Conservation (phyloP, 2,329 filamentous ascomycete species). For the Torrubiellomyces zombiae region DNA sequence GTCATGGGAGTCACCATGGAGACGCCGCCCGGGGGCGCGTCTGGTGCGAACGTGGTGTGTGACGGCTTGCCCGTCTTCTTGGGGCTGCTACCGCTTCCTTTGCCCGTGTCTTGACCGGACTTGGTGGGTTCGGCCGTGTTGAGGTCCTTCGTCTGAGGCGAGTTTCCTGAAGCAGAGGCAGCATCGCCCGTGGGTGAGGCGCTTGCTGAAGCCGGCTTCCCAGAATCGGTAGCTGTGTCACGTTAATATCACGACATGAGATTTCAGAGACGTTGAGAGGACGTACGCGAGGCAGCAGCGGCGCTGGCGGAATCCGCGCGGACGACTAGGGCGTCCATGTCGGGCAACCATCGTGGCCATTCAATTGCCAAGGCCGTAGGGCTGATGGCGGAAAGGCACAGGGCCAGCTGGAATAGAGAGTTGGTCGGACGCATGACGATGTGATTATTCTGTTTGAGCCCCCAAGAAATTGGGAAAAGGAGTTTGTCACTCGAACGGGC, state of each 20-base stretch:
- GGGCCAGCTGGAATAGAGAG: slow-evolving; percentile 28
- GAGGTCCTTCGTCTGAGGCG: slow-evolving; percentile 16
- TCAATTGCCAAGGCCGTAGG: slow-evolving; percentile 33
- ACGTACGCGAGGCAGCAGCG: slow-evolving; percentile 5
- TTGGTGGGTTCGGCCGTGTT: slow-evolving; percentile 20
- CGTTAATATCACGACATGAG: background rate
- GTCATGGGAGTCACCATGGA: slow-evolving; percentile 34
- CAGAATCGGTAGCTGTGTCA: too few relatives aligned
- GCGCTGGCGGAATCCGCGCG: slow-evolving; percentile 21
- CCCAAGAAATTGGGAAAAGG: too few relatives aligned
- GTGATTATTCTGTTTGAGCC: too few relatives aligned
- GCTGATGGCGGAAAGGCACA: slow-evolving; percentile 33
- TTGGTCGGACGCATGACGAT: slow-evolving; percentile 29
- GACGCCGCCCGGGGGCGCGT: slow-evolving; percentile 32
- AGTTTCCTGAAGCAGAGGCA: slow-evolving; percentile 5
- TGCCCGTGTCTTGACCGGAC: slow-evolving; percentile 5
- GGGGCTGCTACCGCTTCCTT: too few relatives aligned
- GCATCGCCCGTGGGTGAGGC: background rate
- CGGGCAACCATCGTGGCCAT: slow-evolving; percentile 40
- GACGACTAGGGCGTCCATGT: slow-evolving; percentile 34
- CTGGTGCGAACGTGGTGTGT: slow-evolving; percentile 25
- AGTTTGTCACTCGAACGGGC: too few relatives aligned
- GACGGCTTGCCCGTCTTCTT: slow-evolving; percentile 11
- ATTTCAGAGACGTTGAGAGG: background rate
- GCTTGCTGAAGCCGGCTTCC: too few relatives aligned